phyloP scores from a whole-genome alignment of 768 basidiomycete genomes.

The Fomitopsis serialis region DNA sequence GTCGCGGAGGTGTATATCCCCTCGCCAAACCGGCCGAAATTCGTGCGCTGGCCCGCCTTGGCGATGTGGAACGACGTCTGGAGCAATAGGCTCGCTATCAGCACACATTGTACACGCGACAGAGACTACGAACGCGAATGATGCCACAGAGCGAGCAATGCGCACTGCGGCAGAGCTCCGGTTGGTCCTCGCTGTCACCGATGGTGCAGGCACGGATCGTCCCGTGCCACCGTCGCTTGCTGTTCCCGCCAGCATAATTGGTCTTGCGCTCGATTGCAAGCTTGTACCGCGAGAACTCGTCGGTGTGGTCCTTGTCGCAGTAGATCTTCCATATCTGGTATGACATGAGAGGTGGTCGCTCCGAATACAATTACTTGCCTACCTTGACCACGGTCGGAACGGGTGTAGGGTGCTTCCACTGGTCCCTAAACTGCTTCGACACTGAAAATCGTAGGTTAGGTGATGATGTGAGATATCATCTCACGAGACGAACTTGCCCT shows the following conservation, averaged over 20 bases:
- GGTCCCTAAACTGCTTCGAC: slow-evolving; percentile 11
- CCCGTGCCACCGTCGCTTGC: neutral
- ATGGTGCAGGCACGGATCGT: neutral
- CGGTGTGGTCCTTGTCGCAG: slow-evolving; percentile 2
- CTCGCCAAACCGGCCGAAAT: slow-evolving; percentile 19
- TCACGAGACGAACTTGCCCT: slow-evolving; percentile 5
- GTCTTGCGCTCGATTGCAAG: slow-evolving; percentile 12
- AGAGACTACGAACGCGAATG: neutral
- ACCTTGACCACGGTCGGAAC: slow-evolving; percentile 12
- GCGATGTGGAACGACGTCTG: slow-evolving; percentile 18
- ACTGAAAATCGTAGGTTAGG: slow-evolving; percentile 6
- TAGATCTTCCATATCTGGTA: slow-evolving; percentile 21
- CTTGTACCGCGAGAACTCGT: slow-evolving; percentile 19
- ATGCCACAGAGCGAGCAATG: neutral
- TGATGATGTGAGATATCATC: neutral
- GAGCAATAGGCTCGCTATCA: neutral
- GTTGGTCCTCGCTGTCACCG: neutral
- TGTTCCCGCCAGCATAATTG: neutral
- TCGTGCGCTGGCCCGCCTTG: slow-evolving; percentile 8
- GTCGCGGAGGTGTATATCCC: slow-evolving; percentile 24
- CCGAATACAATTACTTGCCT: neutral
- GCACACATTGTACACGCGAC: neutral
- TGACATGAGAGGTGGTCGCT: neutral
- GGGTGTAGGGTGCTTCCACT: slow-evolving; percentile 18
- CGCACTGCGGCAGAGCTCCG: neutral